Evolutionary conservation across 768 basidiomycete species (phyloP).

Genomic region (Lentinula boryana): DNA sequence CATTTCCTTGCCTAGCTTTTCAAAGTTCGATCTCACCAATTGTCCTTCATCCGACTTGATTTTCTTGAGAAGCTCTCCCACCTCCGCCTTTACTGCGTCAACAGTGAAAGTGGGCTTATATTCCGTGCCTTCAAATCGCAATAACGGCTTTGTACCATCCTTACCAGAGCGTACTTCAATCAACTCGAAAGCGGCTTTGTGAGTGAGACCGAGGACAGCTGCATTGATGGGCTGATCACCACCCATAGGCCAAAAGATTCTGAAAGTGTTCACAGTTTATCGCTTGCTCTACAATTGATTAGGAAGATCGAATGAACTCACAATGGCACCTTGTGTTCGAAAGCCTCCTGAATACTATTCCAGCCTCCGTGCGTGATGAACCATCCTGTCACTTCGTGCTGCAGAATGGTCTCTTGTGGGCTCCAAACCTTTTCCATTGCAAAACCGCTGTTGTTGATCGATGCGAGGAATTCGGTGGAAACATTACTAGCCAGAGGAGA

Average conservation of each 20-base stretch:
- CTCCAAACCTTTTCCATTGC: not conserved
- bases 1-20: not conserved
- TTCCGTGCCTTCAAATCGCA: not conserved
- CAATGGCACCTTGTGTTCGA: not conserved
- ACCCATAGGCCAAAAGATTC: constrained; percentile 4
- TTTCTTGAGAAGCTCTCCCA: not conserved
- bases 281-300: too few species aligned
- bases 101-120: constrained; percentile 2
- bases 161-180: constrained; percentile 5
- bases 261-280: not conserved
- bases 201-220: not conserved
- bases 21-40: not conserved
- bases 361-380: constrained; percentile 5
- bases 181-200: constrained; percentile 5
- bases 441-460: not conserved
- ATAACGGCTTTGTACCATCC: not conserved
- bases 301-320: not conserved
- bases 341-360: constrained; percentile 4
- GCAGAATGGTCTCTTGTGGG: constrained; percentile 4
- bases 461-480: not conserved
- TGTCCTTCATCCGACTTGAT: not conserved
- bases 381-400: constrained; percentile 1
- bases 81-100: not conserved
- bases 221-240: constrained; percentile 5
- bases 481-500: not conserved